phyloP scores from a whole-genome alignment of 2,329 filamentous ascomycete genomes.

The Calonectria fujianensis region DNA sequence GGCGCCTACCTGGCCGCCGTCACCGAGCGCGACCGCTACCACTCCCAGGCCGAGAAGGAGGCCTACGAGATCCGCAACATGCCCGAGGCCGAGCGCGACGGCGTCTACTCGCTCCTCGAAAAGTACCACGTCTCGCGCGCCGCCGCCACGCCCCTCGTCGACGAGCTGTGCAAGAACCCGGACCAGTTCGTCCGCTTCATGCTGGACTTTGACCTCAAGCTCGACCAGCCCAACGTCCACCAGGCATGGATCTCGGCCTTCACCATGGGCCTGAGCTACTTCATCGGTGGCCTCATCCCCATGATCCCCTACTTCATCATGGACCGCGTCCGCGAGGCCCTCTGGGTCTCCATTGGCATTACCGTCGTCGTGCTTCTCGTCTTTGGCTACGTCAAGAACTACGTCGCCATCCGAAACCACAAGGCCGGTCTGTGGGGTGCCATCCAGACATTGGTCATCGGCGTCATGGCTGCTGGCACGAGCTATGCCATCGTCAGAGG shows the following conservation, averaged over 20 bases:
- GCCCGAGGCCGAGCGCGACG: slow-evolving; percentile 67
- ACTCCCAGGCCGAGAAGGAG: slow-evolving; percentile 69
- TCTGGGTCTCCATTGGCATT: slow-evolving; percentile 76
- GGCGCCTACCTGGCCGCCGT: slow-evolving; percentile 82
- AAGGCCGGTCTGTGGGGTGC: slow-evolving; percentile 75
- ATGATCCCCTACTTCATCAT: slow-evolving; percentile 82
- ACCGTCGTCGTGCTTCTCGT: slow-evolving; percentile 76
- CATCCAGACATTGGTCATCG: slow-evolving; percentile 78
- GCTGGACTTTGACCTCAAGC: slow-evolving; percentile 75
- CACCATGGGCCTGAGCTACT: slow-evolving; percentile 81
- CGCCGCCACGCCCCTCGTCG: slow-evolving; percentile 67
- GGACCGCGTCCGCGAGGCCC: slow-evolving; percentile 64
- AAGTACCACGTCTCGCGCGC: slow-evolving; percentile 68
- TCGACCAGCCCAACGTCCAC: slow-evolving; percentile 66
- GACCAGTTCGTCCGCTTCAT: slow-evolving; percentile 74
- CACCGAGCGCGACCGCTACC: slow-evolving; percentile 72
- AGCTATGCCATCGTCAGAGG: slow-evolving; percentile 78
- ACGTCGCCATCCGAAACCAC: slow-evolving; percentile 70
- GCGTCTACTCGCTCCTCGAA: slow-evolving; percentile 70
- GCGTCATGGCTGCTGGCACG: slow-evolving; percentile 78
- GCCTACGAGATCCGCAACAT: slow-evolving; percentile 64
- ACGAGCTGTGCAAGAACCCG: slow-evolving; percentile 68
- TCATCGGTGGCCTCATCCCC: slow-evolving; percentile 82
- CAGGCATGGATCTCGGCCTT: slow-evolving; percentile 74
- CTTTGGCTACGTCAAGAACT: slow-evolving; percentile 81